phyloP scores from a whole-genome alignment of 2,329 filamentous ascomycete genomes.

The Penicillium sp. region DNA sequence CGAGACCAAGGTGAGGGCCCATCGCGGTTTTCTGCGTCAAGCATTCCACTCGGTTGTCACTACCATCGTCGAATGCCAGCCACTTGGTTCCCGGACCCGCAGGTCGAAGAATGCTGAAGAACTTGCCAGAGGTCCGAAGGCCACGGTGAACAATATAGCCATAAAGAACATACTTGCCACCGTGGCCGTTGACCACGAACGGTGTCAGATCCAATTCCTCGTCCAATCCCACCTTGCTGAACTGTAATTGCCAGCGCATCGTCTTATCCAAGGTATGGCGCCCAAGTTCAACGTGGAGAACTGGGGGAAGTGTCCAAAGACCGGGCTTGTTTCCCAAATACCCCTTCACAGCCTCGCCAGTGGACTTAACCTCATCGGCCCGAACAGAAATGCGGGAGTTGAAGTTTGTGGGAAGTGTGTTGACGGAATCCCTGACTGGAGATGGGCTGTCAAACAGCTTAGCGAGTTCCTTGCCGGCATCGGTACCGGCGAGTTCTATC shows the following conservation, averaged over 20 bases:
- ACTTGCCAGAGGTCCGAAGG: slow-evolving; percentile 54
- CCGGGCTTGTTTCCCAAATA: slow-evolving; percentile 35
- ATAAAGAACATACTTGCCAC: slow-evolving; percentile 53
- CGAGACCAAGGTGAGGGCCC: slow-evolving; percentile 48
- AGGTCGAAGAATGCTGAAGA: slow-evolving; percentile 58
- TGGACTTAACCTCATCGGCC: slow-evolving; percentile 36
- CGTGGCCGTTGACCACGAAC: slow-evolving; percentile 32
- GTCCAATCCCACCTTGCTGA: slow-evolving; percentile 54
- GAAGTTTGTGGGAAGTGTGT: slow-evolving; percentile 35
- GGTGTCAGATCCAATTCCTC: slow-evolving; percentile 49
- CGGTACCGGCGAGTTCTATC: slow-evolving; percentile 48
- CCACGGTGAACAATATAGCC: slow-evolving; percentile 59
- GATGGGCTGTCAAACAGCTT: slow-evolving; percentile 47
- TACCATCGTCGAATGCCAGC: slow-evolving; percentile 56
- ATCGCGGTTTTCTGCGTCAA: slow-evolving; percentile 55
- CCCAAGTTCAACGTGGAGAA: slow-evolving; percentile 54
- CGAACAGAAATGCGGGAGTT: slow-evolving; percentile 40
- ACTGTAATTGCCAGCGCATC: slow-evolving; percentile 54
- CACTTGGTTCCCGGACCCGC: slow-evolving; percentile 53
- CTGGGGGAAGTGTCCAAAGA: slow-evolving; percentile 44
- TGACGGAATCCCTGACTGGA: slow-evolving; percentile 18
- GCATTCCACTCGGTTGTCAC: slow-evolving; percentile 53
- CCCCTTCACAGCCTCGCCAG: slow-evolving; percentile 33
- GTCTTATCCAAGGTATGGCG: slow-evolving; percentile 54
- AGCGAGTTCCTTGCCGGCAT: slow-evolving; percentile 39